These are phyloP conservation scores for Phaeosphaeriaceae sp. DNA, from an alignment of 2,329 filamentous ascomycete genomes.

Conservation along the genomic window DNA sequence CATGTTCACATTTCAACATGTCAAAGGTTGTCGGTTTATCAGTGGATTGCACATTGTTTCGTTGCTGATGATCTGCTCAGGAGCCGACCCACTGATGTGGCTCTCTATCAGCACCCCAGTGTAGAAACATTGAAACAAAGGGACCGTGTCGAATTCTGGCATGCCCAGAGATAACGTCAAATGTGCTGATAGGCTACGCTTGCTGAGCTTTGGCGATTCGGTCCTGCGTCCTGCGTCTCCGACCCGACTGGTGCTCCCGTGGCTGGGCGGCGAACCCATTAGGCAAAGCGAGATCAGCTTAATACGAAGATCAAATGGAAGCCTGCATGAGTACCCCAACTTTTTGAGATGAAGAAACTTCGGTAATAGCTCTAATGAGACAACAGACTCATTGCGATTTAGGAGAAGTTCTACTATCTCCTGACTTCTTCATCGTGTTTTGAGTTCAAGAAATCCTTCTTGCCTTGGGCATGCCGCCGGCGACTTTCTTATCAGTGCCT, in stretches of 20 bases:
- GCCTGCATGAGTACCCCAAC: background rate
- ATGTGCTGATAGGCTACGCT: constrained; percentile 21
- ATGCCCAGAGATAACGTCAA: constrained; percentile 23
- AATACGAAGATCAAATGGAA: constrained; percentile 1
- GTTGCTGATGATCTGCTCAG: too few species aligned
- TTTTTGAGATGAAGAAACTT: too few species aligned
- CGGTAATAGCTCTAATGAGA: too few species aligned
- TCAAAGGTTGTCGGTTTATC: background rate
- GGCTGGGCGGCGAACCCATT: constrained; percentile 2
- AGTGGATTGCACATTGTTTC: too few species aligned
- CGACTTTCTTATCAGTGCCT: constrained; percentile 1
- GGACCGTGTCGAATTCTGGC: constrained; percentile 7
- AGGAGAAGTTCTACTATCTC: background rate
- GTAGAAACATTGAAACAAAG: constrained; percentile 8
- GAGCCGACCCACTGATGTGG: background rate
- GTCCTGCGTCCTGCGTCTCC: background rate
- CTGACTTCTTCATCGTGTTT: background rate
- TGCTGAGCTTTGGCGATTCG: constrained; percentile 1
- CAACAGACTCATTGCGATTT: too few species aligned
- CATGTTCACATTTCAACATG: background rate
- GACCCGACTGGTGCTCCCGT: background rate
- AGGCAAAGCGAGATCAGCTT: constrained; percentile 4
- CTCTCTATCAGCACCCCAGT: constrained; percentile 19
- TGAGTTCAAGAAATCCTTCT: background rate
- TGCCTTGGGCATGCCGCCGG: background rate